Percentiles rank a stretch among this genome's conserved stretches.
Evolutionary conservation across 2,329 filamentous ascomycete genomes (phyloP).

Genomic region (Cladophialophora psammophila): DNA sequence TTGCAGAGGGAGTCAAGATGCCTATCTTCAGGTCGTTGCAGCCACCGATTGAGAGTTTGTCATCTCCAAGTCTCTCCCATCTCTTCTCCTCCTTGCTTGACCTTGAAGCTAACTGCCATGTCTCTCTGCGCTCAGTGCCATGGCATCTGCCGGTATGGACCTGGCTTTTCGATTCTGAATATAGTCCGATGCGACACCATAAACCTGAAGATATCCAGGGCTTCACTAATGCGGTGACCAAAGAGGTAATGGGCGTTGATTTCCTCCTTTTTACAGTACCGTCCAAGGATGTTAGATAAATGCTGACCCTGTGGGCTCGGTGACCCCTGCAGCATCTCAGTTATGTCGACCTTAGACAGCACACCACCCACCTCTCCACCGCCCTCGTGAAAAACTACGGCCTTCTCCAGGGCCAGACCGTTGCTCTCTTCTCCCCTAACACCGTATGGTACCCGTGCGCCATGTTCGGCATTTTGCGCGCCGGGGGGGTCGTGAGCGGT

Average conservation of each 20-base stretch:
- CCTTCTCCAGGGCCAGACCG: conserved; percentile 62
- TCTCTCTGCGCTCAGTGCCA: conserved; percentile 53
- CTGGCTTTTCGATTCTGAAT: conserved; percentile 66
- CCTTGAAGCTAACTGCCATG: not conserved
- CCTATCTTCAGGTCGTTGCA: conserved; percentile 39
- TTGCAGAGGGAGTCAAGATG: conserved; percentile 28
- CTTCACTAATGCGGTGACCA: conserved; percentile 66
- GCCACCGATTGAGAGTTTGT: conserved; percentile 36
- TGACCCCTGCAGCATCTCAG: conserved; percentile 52
- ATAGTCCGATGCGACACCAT: conserved; percentile 57
- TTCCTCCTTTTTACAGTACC: conserved; percentile 43
- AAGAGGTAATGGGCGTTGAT: conserved; percentile 48
- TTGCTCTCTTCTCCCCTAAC: conserved; percentile 69
- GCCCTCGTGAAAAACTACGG: conserved; percentile 64
- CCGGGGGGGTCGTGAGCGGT: conserved; percentile 66
- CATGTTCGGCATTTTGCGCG: conserved; percentile 64
- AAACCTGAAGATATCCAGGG: conserved; percentile 55
- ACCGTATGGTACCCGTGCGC: conserved; percentile 72
- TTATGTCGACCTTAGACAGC: conserved; percentile 65
- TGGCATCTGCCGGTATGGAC: conserved; percentile 65
- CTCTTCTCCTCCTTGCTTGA: not conserved
- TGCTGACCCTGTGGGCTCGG: no score
- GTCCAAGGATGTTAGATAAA: no score
- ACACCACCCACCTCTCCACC: conserved; percentile 66
- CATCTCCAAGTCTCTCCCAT: not conserved